Percentiles rank a stretch among this genome's conserved stretches.
phyloP scores from a whole-genome alignment of 805 yeast species.

The Saitoella complicata region DNA sequence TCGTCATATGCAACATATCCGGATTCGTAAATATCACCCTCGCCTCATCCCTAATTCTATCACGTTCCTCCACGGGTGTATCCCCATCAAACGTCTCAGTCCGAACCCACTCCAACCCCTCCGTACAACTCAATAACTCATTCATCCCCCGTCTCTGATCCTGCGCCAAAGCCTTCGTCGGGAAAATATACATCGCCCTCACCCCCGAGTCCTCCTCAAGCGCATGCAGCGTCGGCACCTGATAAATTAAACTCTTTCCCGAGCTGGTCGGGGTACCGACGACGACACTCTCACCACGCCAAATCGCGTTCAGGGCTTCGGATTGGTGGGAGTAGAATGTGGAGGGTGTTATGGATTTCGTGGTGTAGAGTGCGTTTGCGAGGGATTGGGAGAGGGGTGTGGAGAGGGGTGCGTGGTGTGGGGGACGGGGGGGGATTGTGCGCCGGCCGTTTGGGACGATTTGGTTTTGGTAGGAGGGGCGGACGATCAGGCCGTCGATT shows the following conservation, averaged over 20 bases:
- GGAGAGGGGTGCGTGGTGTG: slow-evolving; percentile 11
- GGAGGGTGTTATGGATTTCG: slow-evolving; percentile 28
- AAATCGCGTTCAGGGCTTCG: slow-evolving; percentile 44
- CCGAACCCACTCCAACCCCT: slow-evolving; percentile 19
- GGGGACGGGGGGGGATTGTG: background rate
- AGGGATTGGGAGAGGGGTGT: slow-evolving; percentile 34
- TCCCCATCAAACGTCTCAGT: slow-evolving; percentile 88
- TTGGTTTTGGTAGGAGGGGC: slow-evolving; percentile 29
- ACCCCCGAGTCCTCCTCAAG: slow-evolving; percentile 27
- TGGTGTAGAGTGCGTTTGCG: slow-evolving; percentile 32
- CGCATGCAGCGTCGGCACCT: slow-evolving; percentile 57
- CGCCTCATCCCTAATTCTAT: slow-evolving; percentile 40
- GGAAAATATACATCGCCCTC: slow-evolving; percentile 79
- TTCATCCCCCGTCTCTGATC: slow-evolving; percentile 79
- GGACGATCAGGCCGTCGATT: slow-evolving; percentile 31
- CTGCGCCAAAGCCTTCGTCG: slow-evolving; percentile 94
- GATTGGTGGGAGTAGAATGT: slow-evolving; percentile 67
- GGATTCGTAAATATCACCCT: slow-evolving; percentile 87
- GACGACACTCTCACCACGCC: slow-evolving; percentile 50
- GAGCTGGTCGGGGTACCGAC: slow-evolving; percentile 93
- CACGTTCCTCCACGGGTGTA: slow-evolving; percentile 45
- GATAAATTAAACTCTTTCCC: slow-evolving; percentile 88
- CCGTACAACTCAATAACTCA: slow-evolving; percentile 36
- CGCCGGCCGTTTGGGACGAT: background rate
- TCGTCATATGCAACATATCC: slow-evolving; percentile 75